Percentiles rank a stretch among this genome's conserved stretches.
Evolutionary conservation across 495 filamentous ascomycete species (phyloP).

Genomic region (Lasiosphaeria miniovina): DNA sequence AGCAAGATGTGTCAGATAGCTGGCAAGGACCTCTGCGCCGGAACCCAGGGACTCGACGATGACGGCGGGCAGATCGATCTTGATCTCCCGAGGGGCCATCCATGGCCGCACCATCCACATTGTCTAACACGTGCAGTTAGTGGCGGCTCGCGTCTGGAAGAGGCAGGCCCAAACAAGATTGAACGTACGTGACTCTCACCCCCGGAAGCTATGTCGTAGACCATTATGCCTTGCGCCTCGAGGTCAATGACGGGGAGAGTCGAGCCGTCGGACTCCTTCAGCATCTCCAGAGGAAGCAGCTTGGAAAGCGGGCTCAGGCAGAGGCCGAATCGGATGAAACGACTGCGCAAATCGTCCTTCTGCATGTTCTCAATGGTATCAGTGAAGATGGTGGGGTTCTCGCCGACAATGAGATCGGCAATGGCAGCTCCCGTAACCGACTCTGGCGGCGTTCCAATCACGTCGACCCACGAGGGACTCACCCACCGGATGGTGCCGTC

Average conservation of each 20-base stretch:
- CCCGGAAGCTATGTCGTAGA: conserved; percentile 84
- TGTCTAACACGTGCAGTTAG: conserved; percentile 54
- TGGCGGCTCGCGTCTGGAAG: neutral
- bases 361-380: conserved; percentile 84
- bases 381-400: conserved; percentile 72
- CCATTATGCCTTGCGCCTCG: conserved; percentile 96
- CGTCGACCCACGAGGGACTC: conserved; percentile 93
- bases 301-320: conserved; percentile 71
- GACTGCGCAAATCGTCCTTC: conserved; percentile 88
- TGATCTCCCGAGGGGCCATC: conserved; percentile 81
- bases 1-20: conserved; percentile 84
- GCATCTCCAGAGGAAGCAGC: conserved; percentile 50
- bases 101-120: conserved; percentile 99
- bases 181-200: conserved; percentile 82
- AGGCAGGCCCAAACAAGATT: neutral
- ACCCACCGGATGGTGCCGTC: conserved; percentile 90
- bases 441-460: conserved; percentile 75
- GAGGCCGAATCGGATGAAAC: conserved; percentile 83
- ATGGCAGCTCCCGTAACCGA: conserved; percentile 75
- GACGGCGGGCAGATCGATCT: conserved; percentile 87
- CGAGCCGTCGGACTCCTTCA: conserved; percentile 45
- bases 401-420: conserved; percentile 71
- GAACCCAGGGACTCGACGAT: conserved; percentile 92
- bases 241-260: conserved; percentile 63
- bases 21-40: conserved; percentile 89